Evolutionary conservation across 768 basidiomycete species (phyloP).

Genomic region (Mycena leptocephala): DNA sequence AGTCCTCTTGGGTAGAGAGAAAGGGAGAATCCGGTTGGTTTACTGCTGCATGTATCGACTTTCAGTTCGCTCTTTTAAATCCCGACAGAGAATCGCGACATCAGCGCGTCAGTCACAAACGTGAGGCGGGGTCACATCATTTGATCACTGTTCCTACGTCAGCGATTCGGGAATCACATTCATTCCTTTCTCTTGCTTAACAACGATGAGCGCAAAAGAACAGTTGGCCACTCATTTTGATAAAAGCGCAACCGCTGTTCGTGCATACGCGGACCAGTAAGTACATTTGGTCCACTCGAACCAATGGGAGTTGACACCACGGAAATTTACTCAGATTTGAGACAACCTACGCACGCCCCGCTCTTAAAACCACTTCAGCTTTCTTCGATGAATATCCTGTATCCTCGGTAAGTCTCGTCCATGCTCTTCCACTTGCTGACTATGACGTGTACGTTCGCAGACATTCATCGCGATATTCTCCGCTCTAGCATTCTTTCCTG

Average conservation of each 20-base stretch:
- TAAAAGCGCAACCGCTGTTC: conserved; percentile 54
- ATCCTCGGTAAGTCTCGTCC: conserved; percentile 47
- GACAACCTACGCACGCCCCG: conserved; percentile 60
- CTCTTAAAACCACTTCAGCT: conserved; percentile 47
- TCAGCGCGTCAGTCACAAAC: too few relatives aligned
- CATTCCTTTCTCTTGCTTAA: too few relatives aligned
- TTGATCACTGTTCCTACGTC: too few relatives aligned
- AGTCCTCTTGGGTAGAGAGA: too few relatives aligned
- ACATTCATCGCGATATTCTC: conserved; percentile 59
- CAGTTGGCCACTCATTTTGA: conserved; percentile 53
- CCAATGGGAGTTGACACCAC: too few relatives aligned
- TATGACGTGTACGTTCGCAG: conserved; percentile 42
- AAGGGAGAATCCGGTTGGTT: too few relatives aligned
- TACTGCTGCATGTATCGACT: too few relatives aligned
- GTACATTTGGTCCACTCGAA: background rate
- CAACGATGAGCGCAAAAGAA: conserved; percentile 33
- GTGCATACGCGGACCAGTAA: conserved; percentile 54
- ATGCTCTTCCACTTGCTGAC: background rate
- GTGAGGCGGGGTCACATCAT: too few relatives aligned
- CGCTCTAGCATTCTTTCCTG: conserved; percentile 53
- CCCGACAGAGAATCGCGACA: too few relatives aligned
- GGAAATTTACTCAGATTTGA: conserved; percentile 54
- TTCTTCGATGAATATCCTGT: conserved; percentile 54
- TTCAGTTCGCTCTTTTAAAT: too few relatives aligned
- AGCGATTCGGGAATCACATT: too few relatives aligned